These are phyloP conservation scores for Silene conica DNA, from an alignment of 148 eudicot species.

Conservation along the genomic window DNA sequence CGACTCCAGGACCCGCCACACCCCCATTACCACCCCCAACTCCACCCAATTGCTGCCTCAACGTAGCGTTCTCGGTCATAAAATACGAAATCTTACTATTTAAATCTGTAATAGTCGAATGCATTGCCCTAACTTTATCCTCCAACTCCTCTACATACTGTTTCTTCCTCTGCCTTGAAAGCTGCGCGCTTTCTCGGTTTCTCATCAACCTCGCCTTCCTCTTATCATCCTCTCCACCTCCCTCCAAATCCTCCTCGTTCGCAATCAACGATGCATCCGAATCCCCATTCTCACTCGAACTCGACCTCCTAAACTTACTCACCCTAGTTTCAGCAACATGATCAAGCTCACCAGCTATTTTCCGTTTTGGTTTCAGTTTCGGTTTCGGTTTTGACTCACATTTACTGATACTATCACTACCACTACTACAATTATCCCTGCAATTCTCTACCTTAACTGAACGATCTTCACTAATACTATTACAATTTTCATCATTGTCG, in stretches of 20 bases:
- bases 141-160: conserved; percentile 89
- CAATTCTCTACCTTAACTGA: conserved; percentile 2
- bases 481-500: neutral
- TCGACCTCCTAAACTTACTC: conserved; percentile 47
- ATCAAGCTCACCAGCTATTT: conserved; percentile 42
- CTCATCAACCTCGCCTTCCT: conserved; percentile 76
- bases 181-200: conserved; percentile 90
- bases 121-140: conserved; percentile 85
- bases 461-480: neutral
- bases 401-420: neutral
- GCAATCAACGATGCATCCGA: neutral
- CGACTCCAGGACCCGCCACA: conserved; percentile 21
- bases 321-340: conserved; percentile 30
- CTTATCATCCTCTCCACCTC: conserved; percentile 46
- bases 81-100: conserved; percentile 58
- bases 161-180: conserved; percentile 92
- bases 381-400: neutral
- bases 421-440: neutral
- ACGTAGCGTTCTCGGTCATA: conserved; percentile 67
- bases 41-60: conserved; percentile 59
- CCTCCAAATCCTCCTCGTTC: neutral
- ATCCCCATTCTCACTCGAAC: conserved; percentile 11
- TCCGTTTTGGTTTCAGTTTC: conserved; percentile 50
- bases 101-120: conserved; percentile 74
- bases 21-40: conserved; percentile 32